Evolutionary conservation across 2,329 filamentous ascomycete species (phyloP), one percentile per base, ranked within the genome.

Genomic region (Phyllosticta ampelicida): DNA sequence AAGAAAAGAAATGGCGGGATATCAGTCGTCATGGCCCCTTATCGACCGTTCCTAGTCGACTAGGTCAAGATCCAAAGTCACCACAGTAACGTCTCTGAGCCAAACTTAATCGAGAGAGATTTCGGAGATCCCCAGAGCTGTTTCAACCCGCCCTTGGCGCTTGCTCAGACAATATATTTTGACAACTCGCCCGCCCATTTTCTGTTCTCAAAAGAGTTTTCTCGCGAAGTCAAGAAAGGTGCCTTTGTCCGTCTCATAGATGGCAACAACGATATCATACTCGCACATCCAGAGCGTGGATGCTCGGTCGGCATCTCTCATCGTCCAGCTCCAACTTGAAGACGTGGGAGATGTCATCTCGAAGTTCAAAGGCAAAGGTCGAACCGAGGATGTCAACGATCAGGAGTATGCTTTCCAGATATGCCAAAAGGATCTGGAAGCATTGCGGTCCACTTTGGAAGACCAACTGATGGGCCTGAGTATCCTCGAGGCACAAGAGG

Each of bases 251-350:
- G 11, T 44, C 3, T n/a, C n/a, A n/a, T 5, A 3, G 36, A 44
- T 44, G 36, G 16, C 36, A 3, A 8, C 36, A n/a, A 5, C 13
- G 11, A n/a, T 16, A n/a, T n/a, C n/a, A 6, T n/a, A n/a, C 36
- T n/a, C 36, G n/a, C 16, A 44, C 2, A 8, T 44, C 13, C 6
- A 44, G 16, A n/a, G 36, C n/a, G n/a, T 54, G 26, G 51, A 58
- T 23, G 56, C 53, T 13, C 44, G 36, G 5, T 36, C 51, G 8
- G 56, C 51, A 8, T 28, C 44, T 9, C 21, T 51, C 21, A 54
- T 58, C 18, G 16, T 59, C 4, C 57, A 59, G 28, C 48, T 59
- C 5, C 57, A 59, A 29, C 48, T 59, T 9, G 53, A 59, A 13
- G 57, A 59, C 21, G 11, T 59, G 28, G 29, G 26, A 6, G 26